Conservation (phyloP, 345 rosid species). For the Ceriops decandra region DNA sequence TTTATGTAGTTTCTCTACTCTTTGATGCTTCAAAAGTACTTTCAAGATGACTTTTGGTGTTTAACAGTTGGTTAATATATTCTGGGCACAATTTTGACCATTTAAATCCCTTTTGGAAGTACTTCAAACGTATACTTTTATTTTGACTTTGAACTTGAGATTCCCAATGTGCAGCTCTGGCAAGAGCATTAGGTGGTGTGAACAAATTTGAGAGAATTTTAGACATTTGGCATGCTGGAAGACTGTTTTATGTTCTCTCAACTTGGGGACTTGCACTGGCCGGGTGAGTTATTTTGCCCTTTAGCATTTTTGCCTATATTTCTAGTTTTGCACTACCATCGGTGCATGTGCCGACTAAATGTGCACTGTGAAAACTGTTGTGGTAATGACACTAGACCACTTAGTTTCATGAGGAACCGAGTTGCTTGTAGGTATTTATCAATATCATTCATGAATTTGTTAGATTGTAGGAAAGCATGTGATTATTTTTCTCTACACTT, state of each 20-base stretch:
- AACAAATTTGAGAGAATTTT: conserved; percentile 69
- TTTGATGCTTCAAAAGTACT: too few species aligned
- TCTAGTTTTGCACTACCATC: background rate
- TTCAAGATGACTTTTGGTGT: too few species aligned
- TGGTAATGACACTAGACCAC: background rate
- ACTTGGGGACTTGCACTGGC: conserved; percentile 87
- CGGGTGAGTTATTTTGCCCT: conserved; percentile 47
- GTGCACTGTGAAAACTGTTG: background rate
- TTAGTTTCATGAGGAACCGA: background rate
- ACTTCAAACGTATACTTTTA: background rate
- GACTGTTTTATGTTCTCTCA: conserved; percentile 66
- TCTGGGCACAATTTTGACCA: background rate
- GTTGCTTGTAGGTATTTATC: background rate
- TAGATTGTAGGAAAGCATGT: background rate
- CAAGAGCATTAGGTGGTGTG: conserved; percentile 57
- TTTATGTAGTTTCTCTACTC: background rate
- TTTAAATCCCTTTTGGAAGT: conserved; percentile 1
- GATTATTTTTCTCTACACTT: conserved; percentile 9
- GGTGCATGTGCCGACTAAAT: background rate
- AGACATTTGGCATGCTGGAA: conserved; percentile 85
- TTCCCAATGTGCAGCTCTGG: conserved; percentile 47
- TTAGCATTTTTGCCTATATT: background rate
- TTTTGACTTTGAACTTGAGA: background rate
- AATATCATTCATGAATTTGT: background rate
- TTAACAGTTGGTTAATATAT: background rate